Evolutionary conservation across 2,329 filamentous ascomycete species (phyloP).

Genomic region (Pyrenophora seminiperda): DNA sequence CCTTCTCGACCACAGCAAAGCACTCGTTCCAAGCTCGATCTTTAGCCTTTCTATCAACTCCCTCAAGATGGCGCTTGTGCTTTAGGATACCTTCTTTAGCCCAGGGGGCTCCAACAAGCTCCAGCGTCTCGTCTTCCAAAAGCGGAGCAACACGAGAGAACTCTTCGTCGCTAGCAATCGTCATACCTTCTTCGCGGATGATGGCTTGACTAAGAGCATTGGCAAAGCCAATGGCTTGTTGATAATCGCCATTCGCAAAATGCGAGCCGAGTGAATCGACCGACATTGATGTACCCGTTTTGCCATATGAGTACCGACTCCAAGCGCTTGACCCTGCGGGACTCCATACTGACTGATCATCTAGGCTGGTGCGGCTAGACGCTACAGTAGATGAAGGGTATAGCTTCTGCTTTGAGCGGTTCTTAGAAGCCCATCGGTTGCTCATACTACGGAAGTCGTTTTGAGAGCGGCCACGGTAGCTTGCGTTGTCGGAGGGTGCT

Average conservation of each 20-base stretch:
- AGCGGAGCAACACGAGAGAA: conserved; percentile 66
- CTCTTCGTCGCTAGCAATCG: conserved; percentile 61
- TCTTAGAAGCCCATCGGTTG: conserved; percentile 82
- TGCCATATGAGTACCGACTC: conserved; percentile 91
- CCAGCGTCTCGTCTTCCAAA: conserved; percentile 89
- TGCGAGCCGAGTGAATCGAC: conserved; percentile 86
- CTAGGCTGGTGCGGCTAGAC: conserved; percentile 91
- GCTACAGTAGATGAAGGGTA: conserved; percentile 81
- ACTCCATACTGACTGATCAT: conserved; percentile 91
- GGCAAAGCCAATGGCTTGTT: conserved; percentile 96
- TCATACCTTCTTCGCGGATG: conserved; percentile 79
- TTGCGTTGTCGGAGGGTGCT: conserved; percentile 79
- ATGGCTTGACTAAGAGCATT: conserved; percentile 97
- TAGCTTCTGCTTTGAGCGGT: conserved; percentile 76
- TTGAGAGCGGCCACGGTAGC: conserved; percentile 71
- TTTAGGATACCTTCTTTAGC: conserved; percentile 95
- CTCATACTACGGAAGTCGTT: conserved; percentile 67
- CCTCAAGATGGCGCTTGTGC: conserved; percentile 94
- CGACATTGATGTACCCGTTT: conserved; percentile 88
- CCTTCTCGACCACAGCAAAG: conserved; percentile 95
- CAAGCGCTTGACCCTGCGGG: conserved; percentile 90
- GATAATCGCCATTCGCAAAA: conserved; percentile 78
- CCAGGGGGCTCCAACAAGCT: conserved; percentile 94
- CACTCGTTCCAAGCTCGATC: conserved; percentile 94
- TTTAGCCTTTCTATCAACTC: conserved; percentile 87